Base-by-base conservation (phyloP, 2,329 filamentous ascomycete genomes). In the Camptophora hylomeconis region DNA sequence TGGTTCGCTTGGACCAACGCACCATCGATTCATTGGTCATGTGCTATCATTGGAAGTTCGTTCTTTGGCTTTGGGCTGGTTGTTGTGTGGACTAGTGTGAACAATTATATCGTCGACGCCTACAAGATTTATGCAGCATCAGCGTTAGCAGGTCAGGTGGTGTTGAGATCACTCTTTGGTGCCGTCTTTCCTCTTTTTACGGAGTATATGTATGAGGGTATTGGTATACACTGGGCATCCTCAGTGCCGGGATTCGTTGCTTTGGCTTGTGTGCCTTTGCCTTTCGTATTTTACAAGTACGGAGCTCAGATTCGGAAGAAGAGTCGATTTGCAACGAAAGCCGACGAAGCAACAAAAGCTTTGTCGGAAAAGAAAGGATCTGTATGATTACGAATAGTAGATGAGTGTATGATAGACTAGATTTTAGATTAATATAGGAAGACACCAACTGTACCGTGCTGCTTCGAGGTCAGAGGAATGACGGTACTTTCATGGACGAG, bases 1-100 rank as follows among this genome's bases (percentile, higher is more conserved):
- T 70, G 67, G 67, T 66, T 72, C 31, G 68, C 67, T 0, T 72
- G 67, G 63, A 69, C 68, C 1, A 62, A 66, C 20, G 61, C 55
- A 31, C 57, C 49, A 3, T 36, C 44, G 41, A 2, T 40, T 48
- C 26, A 53, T 50, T 40, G 50, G 48, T 49, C 56, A 31, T 50
- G 42, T 4, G 45, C 47, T 29, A 46, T 58, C 17, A 45, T 51
- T 5, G 53, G 50, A 3, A 47, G 46, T 18, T 49, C 48, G 6
- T 48, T 52, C 2, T 57, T 60, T 49, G 55, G 4, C 49, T 57
- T 30, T 46, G 56, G 19, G 45, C 56, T 48, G 43, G 18, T 59
- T 5, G 32, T 58, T 8, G 45, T 57, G 15, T 58, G 54, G 43
- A 45, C 58, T 20, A 46, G 47, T 20, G 46, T 55, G 28, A 45